These are phyloP conservation scores for Boletus pseudo-olivaceus DNA, from an alignment of 768 basidiomycete species.

Conservation along the genomic window DNA sequence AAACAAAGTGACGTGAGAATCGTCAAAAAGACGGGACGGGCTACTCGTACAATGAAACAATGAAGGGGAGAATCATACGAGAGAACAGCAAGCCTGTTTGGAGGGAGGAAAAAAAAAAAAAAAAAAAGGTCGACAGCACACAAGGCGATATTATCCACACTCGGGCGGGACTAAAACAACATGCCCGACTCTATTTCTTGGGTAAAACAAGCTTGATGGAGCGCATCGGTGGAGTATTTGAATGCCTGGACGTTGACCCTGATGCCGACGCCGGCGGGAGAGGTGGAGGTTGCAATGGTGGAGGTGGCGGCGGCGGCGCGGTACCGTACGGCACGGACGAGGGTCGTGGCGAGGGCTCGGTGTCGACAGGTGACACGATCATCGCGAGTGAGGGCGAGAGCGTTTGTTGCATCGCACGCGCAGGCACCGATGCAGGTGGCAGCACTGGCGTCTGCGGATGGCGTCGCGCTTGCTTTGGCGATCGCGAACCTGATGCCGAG, in stretches of 20 bases:
- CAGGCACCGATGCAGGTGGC: slow-evolving; percentile 21
- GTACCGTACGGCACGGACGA: slow-evolving; percentile 22
- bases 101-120: neutral
- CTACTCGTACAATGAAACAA: slow-evolving; percentile 16
- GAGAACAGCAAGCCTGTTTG: neutral
- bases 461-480: slow-evolving; percentile 33
- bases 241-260: slow-evolving; percentile 7
- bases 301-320: slow-evolving; percentile 10
- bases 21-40: neutral
- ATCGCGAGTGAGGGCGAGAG: slow-evolving; percentile 34
- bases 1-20: neutral
- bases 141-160: neutral
- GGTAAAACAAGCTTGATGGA: slow-evolving; percentile 30
- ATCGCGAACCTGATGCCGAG: slow-evolving; percentile 23
- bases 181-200: slow-evolving; percentile 24
- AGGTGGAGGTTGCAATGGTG: slow-evolving; percentile 9
- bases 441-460: slow-evolving; percentile 33
- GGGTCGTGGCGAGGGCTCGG: slow-evolving; percentile 32
- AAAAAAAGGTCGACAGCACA: neutral
- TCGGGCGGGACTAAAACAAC: neutral
- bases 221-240: slow-evolving; percentile 30
- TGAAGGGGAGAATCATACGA: neutral
- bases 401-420: slow-evolving; percentile 34
- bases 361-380: slow-evolving; percentile 34
- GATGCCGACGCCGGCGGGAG: neutral